These are phyloP conservation scores for Cutaneotrichosporon cyanovorans DNA, from an alignment of 1,284 basidiomycete genomes.

Conservation along the genomic window DNA sequence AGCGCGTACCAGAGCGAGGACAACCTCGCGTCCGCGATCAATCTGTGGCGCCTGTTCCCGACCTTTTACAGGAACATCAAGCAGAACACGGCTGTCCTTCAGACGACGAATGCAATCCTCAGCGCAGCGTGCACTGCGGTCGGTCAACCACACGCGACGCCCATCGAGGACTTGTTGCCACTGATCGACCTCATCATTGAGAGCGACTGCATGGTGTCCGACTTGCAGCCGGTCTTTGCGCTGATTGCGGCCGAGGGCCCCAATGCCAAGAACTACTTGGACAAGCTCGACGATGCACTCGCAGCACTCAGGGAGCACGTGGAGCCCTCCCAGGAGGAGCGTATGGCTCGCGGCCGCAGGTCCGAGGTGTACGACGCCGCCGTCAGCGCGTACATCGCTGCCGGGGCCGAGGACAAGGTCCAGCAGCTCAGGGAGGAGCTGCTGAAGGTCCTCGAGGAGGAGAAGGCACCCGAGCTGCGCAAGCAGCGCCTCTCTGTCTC, in stretches of 20 bases:
- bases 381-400: conserved; percentile 55
- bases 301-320: no score
- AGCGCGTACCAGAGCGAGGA: conserved; percentile 50
- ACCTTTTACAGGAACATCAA: conserved; percentile 49
- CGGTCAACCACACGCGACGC: conserved; percentile 1
- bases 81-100: neutral
- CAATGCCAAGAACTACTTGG: conserved; percentile 3
- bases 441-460: conserved; percentile 23
- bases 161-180: neutral
- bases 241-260: neutral
- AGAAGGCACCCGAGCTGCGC: no score
- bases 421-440: conserved; percentile 60
- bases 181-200: neutral
- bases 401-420: conserved; percentile 58
- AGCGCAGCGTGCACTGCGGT: conserved; percentile 3
- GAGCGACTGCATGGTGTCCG: neutral
- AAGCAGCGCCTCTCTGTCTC: conserved; percentile 27
- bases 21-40: conserved; percentile 64
- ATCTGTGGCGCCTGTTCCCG: conserved; percentile 35
- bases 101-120: conserved; percentile 2
- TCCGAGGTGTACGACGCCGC: neutral
- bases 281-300: neutral
- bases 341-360: no score
- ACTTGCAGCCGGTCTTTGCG: conserved; percentile 1
- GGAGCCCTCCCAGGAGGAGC: no score